Evolutionary conservation across 495 filamentous ascomycete genomes (phyloP), one percentile per base, ranked within the genome.

Genomic region (Hapsidospora chrysogenum): DNA sequence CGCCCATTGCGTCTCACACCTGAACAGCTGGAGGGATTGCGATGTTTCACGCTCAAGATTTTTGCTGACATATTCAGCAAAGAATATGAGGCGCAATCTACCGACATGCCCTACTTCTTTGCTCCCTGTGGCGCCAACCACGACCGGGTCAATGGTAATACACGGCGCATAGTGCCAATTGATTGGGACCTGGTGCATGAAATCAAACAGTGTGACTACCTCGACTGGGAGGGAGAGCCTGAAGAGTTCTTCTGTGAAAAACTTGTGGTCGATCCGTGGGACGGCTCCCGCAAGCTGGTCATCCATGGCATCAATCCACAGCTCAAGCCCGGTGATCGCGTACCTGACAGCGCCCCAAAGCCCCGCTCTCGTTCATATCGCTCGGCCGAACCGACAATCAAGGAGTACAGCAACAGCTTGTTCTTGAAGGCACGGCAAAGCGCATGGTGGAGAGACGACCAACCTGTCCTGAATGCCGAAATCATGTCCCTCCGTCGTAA

Each of bases 11-110:
- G 50, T 7, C 41, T 76, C 1, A 42, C 47, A 3, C 28, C 47
- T 0, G 45, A 56, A 2, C 52, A 61, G 2, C 36, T 81, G 4
- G 47, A 64, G 4, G 45, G 53, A 8, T 42, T 96, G 25, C 76
- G 68, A 14, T 47, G 48, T 1, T 87, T 92, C 44, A 92, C 82
- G 0, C 56, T 86, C 22, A 65, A 67, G 7, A 51, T 92, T 3
- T 94, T 86, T 46, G 58, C 70, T n/a, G 83, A 95, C 47, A 55
- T 95, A 1, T 97, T 93, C 52, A 84, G 81, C 42, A 97, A 97
- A 52, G 62, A 58, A 3, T 97, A 82, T 46, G 75, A 78, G 25
- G 45, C 63, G 0, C 62, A 76, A 19, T 33, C 58, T 0, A 58
- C 66, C 7, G 69, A 74, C 11, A 76, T 92, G 48, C 74, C 84